Conservation (phyloP, 2,329 filamentous ascomycete species). For the Penicillium sp. region DNA sequence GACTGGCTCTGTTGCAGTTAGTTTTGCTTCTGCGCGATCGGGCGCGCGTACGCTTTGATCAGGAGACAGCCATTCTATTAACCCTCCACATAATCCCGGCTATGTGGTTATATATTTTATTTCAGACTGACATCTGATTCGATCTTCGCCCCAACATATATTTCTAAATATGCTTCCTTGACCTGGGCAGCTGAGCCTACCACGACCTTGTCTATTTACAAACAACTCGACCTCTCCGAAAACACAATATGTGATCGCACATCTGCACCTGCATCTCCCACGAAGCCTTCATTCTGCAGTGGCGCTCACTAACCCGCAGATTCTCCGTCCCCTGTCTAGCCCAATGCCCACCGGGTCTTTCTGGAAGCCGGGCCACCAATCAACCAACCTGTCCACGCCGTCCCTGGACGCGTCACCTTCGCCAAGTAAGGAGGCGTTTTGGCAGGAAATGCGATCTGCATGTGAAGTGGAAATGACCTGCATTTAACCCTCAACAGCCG, state of each 20-base stretch:
- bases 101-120: no score
- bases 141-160: no score
- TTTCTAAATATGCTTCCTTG: no score
- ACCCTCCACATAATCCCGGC: not conserved
- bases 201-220: no score
- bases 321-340: conserved; percentile 26
- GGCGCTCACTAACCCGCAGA: conserved; percentile 11
- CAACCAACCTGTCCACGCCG: not conserved
- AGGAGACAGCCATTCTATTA: not conserved
- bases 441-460: conserved; percentile 5
- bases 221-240: no score
- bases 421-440: conserved; percentile 6
- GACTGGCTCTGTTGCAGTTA: not conserved
- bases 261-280: not conserved
- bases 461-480: conserved; percentile 6
- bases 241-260: not conserved
- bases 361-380: conserved; percentile 15
- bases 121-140: no score
- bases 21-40: not conserved
- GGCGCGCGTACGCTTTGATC: not conserved
- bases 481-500: not conserved
- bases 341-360: not conserved
- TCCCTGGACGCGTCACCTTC: conserved; percentile 3
- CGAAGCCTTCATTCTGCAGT: not conserved
- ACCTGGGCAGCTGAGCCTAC: no score